Evolutionary conservation across 164 flowering plant species (phyloP), one percentile per base, ranked within the genome.

Genomic region (Macadamia tetraphylla): DNA sequence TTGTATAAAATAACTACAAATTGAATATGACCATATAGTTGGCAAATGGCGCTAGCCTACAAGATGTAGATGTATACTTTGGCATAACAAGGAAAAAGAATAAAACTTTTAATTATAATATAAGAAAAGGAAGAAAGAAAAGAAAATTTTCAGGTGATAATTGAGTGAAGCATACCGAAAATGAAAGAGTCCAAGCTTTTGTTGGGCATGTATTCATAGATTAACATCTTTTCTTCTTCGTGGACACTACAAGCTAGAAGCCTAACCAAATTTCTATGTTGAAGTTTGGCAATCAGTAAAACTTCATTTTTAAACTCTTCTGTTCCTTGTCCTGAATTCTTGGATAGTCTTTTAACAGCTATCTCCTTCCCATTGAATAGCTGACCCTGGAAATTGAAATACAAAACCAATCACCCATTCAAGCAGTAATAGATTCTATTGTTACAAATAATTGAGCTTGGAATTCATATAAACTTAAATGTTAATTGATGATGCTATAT

Each of bases 331-430:
- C 73, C 64, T 23, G 83, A 82, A 18, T 18, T 66, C 14, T 57
- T 67, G 2, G 84, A 69, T 6, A 76, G 74, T 46, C 80, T 76
- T 58, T 83, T 83, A n/a, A 83, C 82, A 6, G 84, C 84, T 6
- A 83, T 77, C 29, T 77, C 77, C 49, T 69, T 74, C 0, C 81
- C 84, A 51, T 73, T 60, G 12, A 15, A 13, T 11, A 82, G 59
- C 2, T 5, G 46, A 1, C 83, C 85, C 83, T 82, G 67, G 3
- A 76, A 32, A 15, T 58, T 13, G 57, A 9, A 8, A 46, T 46
- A 1, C 51, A 46, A 43, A 43, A 46, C 7, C 13, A 46, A 46
- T 46, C 13, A 46, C 40, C 40, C 7, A 3, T 46, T 46, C 9
- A 1, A 46, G 3, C 13, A 46, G 7, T 46, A 46, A 46, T 11